Base-by-base conservation (phyloP, 352 stramenopile species). In the Phytopythium sindhum region DNA sequence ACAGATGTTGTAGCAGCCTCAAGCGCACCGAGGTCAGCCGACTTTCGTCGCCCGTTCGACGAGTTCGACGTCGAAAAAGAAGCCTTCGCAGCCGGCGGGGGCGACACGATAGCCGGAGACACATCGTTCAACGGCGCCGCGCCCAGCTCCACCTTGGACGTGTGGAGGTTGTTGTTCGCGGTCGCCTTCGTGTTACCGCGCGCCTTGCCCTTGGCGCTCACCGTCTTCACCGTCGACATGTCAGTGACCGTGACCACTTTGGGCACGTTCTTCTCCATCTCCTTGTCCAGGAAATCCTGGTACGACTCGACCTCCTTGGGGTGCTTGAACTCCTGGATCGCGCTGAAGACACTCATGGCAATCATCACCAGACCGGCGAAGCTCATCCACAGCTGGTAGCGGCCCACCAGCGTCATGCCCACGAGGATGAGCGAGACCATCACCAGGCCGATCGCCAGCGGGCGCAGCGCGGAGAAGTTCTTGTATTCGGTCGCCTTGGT, bases 351-450 rank as follows among this genome's bases (percentile, higher is more conserved):
- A 65, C 80, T 91, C 59, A 88, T 68, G 15, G 73, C 70, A 19
- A 91, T 65, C 78, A 91, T 87, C 39, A 81, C 54, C 21, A 91
- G 70, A 17, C 82, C 82, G 8, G 75, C 80, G 33, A 66, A 67
- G 4, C 75, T 89, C 82, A 91, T 87, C 80, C 78, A 91, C 37
- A 89, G 71, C 67, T 88, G 78, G 59, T 86, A 80, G 19, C 63
- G 65, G 67, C 75, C 77, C 37, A 88, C 62, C 53, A 74, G 78
- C 63, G 69, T 74, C 52, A 84, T 37, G 14, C 70, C 82, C n/a
- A 89, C 50, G 51, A 65, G 72, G 26, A 88, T 53, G 42, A 88
- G 65, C 23, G 75, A 62, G 24, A 84, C 53, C 50, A 89, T 24
- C 21, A 85, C 62, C 31, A 77, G 44, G 7, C 48, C 72, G 31